phyloP scores from a whole-genome alignment of 768 basidiomycete species.

The Antrodiella citrinella region DNA sequence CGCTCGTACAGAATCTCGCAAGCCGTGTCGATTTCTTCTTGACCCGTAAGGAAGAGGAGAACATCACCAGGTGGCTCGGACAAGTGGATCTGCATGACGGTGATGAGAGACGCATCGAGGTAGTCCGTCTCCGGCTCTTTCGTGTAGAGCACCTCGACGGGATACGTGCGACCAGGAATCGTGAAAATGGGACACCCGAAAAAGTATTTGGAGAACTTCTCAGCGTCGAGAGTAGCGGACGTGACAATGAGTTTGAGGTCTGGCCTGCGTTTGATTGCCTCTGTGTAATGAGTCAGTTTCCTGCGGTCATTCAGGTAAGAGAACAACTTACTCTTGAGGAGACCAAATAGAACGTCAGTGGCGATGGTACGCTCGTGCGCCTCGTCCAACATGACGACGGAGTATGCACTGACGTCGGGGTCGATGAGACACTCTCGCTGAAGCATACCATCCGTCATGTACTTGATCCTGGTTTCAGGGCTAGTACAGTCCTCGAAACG shows the following conservation, averaged over 20 bases:
- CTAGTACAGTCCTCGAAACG: conserved; percentile 99
- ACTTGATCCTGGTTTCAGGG: conserved; percentile 98
- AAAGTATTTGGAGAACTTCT: conserved; percentile 99
- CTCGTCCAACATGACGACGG: conserved; percentile 97
- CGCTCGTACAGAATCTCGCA: conserved; percentile 97
- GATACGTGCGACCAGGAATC: conserved; percentile 98
- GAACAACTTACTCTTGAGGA: conserved; percentile 70
- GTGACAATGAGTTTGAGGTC: conserved; percentile 98
- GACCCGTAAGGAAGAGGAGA: conserved; percentile 94
- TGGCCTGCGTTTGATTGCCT: conserved; percentile 89
- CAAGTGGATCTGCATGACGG: conserved; percentile 98
- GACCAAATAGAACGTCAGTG: conserved; percentile 96
- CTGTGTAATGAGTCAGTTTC: conserved; percentile 38
- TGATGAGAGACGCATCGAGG: conserved; percentile 95
- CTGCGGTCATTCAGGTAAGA: not conserved
- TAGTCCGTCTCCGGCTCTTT: conserved; percentile 98
- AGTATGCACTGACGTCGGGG: conserved; percentile 87
- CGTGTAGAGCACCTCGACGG: conserved; percentile 96
- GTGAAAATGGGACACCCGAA: conserved; percentile 99
- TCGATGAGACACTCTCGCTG: conserved; percentile 96
- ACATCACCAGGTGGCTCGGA: conserved; percentile 97
- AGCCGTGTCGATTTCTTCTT: conserved; percentile 97
- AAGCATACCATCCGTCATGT: conserved; percentile 99
- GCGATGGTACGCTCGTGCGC: conserved; percentile 97
- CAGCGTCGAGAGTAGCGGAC: conserved; percentile 97